Percentiles rank a stretch among this genome's conserved stretches.
Conservation (phyloP, 139 green algal species). For the Prasinococcaceae sp. region DNA sequence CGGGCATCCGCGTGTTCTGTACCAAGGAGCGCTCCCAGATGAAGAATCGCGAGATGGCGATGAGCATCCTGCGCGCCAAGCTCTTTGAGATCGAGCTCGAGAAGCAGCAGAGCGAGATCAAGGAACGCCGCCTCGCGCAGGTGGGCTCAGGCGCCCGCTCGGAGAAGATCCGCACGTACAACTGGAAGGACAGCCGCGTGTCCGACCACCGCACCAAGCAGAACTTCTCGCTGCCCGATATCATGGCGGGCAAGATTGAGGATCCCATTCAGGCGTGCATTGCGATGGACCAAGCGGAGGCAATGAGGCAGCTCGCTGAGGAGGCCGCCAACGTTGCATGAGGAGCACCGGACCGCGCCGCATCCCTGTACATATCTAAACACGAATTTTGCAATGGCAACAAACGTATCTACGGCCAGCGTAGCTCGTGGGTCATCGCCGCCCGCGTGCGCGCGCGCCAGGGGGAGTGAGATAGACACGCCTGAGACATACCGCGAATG, state of each 20-base stretch:
- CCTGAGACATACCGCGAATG: too few relatives aligned
- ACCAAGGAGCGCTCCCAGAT: slow-evolving; percentile 87
- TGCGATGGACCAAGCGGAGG: slow-evolving; percentile 64
- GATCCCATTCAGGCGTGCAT: slow-evolving; percentile 64
- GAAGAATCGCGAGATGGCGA: slow-evolving; percentile 76
- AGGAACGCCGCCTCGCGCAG: slow-evolving; percentile 41
- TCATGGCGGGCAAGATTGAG: slow-evolving; percentile 67
- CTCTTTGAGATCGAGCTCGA: slow-evolving; percentile 76
- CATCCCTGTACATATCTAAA: too few relatives aligned
- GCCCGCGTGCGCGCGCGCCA: too few relatives aligned
- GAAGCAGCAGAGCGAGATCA: slow-evolving; percentile 42
- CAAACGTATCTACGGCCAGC: too few relatives aligned
- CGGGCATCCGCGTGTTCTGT: slow-evolving; percentile 74
- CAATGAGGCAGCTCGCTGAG: slow-evolving; percentile 51
- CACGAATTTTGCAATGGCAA: too few relatives aligned
- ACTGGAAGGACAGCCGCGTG: slow-evolving; percentile 87
- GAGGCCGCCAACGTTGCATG: too few relatives aligned
- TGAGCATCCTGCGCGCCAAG: slow-evolving; percentile 67
- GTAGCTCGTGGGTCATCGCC: too few relatives aligned
- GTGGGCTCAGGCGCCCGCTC: slow-evolving; percentile 78
- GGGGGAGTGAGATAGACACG: too few relatives aligned
- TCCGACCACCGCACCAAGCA: slow-evolving; percentile 85
- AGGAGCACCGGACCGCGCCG: too few relatives aligned
- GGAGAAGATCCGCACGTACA: slow-evolving; percentile 98
- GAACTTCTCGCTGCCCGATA: slow-evolving; percentile 84